Base-by-base conservation (phyloP, 2,329 filamentous ascomycete species). In the Verticillium longisporum region DNA sequence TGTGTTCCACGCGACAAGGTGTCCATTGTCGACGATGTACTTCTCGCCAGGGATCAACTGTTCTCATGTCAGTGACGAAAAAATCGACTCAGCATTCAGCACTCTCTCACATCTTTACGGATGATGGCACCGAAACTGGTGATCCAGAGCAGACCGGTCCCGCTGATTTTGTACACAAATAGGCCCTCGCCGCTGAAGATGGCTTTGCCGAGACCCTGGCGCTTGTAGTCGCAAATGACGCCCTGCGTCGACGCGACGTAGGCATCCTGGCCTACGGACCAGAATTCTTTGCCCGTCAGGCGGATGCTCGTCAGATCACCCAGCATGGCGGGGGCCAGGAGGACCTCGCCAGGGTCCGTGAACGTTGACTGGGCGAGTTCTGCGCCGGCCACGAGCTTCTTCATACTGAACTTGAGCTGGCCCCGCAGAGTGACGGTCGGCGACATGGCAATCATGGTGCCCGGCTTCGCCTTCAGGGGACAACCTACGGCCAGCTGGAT, bases 1-100 rank as follows among this genome's bases (percentile, higher is more conserved):
- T 71, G 90, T 93, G 72, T 97, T 97, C 95, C 95, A 99, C 0
- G 95, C 94, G 0, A 98, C 92, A 1, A 98, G 81, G 68, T 98
- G 92, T 3, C 92, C 92, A 68, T 97, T 97, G 69, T 97, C 92
- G 61, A 97, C 88, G 66, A 95, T 91, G 74, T 97, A 98, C 67
- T 89, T 89, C 72, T 98, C 94, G 10, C 88, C 88, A 13, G 87
- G 83, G 55, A 73, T 75, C 33, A 88, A 78, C 81, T 83, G 56
- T 14, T 13, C 13, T 4, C n/a, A 13, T 7, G 11, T 37, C 56
- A 37, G 61, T 26, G 26, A 26, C 26, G 26, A 4, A 26, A 26
- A 26, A 26, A 26, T 26, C 3, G 26, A 26, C 26, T 26, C 26
- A 26, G 26, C 26, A 26, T 26, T 3, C 10, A 21, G 1, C 4